A percentile compares a stretch with the other conserved stretches of the same genome.
phyloP scores from a whole-genome alignment of 306 rosid species.

The Dryas drummondii region DNA sequence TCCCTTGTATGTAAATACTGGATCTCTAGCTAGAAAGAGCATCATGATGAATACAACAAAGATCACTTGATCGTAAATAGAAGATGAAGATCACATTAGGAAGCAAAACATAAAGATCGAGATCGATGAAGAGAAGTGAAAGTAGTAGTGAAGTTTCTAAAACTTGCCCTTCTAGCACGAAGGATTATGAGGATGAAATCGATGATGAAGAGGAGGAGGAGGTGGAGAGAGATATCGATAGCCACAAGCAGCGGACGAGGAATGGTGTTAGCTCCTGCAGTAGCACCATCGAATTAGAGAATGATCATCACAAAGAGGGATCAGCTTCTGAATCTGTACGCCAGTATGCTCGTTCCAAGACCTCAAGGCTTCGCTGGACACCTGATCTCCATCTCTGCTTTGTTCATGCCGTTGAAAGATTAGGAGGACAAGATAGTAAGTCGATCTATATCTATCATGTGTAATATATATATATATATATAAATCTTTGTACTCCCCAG shows the following conservation, averaged over 20 bases:
- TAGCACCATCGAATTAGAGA: neutral
- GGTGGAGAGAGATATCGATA: constrained; percentile 8
- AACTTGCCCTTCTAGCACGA: constrained; percentile 22
- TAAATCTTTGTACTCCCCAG: neutral
- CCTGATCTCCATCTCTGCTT: constrained; percentile 52
- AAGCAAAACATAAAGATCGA: constrained; percentile 8
- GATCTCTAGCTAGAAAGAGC: neutral
- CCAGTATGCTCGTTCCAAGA: constrained; percentile 48
- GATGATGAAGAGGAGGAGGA: neutral
- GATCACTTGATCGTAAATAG: neutral
- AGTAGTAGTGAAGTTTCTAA: constrained; percentile 11
- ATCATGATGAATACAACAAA: neutral
- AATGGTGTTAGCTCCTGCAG: constrained; percentile 35
- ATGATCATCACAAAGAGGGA: no score
- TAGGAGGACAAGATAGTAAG: constrained; percentile 51
- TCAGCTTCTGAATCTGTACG: constrained; percentile 36
- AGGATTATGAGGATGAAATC: neutral
- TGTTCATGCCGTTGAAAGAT: constrained; percentile 41
- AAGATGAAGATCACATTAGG: constrained; percentile 3
- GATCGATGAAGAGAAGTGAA: constrained; percentile 26
- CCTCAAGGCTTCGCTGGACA: constrained; percentile 48
- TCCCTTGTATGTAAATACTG: neutral
- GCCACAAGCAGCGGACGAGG: constrained; percentile 1
- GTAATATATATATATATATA: no score
- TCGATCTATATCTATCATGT: neutral